Evolutionary conservation across 139 green algal genomes (phyloP), one percentile per base, ranked within the genome.

Genomic region (Yamagishiella unicocca): DNA sequence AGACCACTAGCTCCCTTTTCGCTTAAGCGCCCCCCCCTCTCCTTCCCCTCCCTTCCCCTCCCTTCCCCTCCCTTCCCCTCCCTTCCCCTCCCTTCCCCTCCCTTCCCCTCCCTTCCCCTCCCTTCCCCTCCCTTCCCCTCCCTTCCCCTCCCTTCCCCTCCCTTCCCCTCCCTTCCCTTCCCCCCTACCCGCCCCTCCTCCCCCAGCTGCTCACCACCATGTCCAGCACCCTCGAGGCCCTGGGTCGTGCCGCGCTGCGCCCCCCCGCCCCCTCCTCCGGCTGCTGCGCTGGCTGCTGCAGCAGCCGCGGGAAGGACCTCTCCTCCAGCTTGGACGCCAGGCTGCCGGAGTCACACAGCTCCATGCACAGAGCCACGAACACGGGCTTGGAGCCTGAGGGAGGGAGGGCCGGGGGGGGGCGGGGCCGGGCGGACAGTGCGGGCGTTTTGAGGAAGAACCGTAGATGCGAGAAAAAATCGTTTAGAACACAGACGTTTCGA

Each of bases 321-420:
- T 86, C 64, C 45, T 77, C 64, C 31, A 86, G 80, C 80, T 78
- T 77, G 43, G 43, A 67, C 21, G 80, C 80, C 64, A 86, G 61
- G 31, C 25, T 50, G 80, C 80, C 80, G n/a, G 9, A 24, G 42
- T 86, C 80, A 42, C 80, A 86, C 21, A 86, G 80, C 80, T 86
- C 80, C 80, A 77, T 86, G 42, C 62, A 77, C 31, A 86, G 62
- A 4, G 80, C 80, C 80, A 77, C 64, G 21, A 77, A 86, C 62
- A 85, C 79, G 40, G 79, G 79, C 61, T 78, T 86, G 80, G 80
- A 50, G 25, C n/a, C 79, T 85, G 58, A 25, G 58, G 77, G 77
- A 7, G 55, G 8, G 76, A 19, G 75, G 9, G 75, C 4, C 1
- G 9, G 77, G 54, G 9, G 27, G 53, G 75, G 53, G 53, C 1